Evolutionary conservation across 2,329 filamentous ascomycete species (phyloP).

Genomic region (Colletotrichum theobromicola): DNA sequence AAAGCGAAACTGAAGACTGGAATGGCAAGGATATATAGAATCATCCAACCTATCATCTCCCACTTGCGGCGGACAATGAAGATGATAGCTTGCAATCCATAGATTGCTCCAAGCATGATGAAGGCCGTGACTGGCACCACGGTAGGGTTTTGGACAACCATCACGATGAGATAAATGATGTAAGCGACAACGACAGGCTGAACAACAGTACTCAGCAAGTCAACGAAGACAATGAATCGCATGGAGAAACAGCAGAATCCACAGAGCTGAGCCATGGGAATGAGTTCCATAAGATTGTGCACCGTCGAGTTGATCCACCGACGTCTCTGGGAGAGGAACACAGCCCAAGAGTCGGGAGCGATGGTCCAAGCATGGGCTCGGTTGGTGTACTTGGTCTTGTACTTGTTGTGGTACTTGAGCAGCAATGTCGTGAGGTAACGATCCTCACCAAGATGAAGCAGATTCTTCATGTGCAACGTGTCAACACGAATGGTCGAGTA

Average conservation of each 20-base stretch:
- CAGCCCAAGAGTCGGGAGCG: constrained; percentile 89
- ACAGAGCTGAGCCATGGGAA: constrained; percentile 91
- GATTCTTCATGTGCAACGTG: constrained; percentile 98
- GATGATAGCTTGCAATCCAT: constrained; percentile 95
- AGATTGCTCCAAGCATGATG: constrained; percentile 91
- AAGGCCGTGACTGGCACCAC: constrained; percentile 85
- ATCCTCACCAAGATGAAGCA: constrained; percentile 96
- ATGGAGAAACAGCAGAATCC: constrained; percentile 99
- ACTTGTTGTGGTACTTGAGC: constrained; percentile 88
- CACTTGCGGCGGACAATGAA: constrained; percentile 97
- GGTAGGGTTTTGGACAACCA: constrained; percentile 64
- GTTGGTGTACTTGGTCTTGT: constrained; percentile 98
- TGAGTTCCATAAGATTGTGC: constrained; percentile 95
- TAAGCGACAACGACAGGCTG: constrained; percentile 92
- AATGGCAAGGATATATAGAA: constrained; percentile 90
- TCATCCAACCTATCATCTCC: constrained; percentile 99
- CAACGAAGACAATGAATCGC: constrained; percentile 96
- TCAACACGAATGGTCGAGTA: constrained; percentile 96
- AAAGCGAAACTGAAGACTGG: constrained; percentile 91
- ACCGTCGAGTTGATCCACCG: constrained; percentile 99
- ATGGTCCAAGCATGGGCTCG: constrained; percentile 95
- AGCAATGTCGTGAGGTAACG: constrained; percentile 95
- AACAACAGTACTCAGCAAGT: constrained; percentile 88
- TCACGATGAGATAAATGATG: constrained; percentile 85
- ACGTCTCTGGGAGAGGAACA: constrained; percentile 97